Conservation (phyloP, 805 yeast species). For the Sungouiella thailandica region DNA sequence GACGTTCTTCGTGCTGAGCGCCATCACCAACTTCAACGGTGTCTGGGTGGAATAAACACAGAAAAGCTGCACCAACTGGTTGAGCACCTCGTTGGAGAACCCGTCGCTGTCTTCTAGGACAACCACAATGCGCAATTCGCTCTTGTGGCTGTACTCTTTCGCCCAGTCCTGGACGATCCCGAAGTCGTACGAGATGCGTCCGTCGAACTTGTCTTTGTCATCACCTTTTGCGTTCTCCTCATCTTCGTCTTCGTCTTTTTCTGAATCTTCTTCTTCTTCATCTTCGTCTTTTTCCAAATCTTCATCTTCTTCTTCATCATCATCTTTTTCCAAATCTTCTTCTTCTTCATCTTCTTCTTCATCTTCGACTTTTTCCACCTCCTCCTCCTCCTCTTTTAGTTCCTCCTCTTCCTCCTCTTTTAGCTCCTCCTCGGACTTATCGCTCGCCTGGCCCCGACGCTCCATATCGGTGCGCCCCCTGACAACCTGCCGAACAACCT, state of each 20-base stretch:
- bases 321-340: conserved; percentile 1
- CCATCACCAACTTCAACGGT: conserved; percentile 34
- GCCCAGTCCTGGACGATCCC: conserved; percentile 33
- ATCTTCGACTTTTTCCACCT: conserved; percentile 3
- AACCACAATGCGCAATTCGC: conserved; percentile 18
- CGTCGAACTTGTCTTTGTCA: too few species aligned
- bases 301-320: conserved; percentile 9
- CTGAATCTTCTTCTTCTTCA: conserved; percentile 5
- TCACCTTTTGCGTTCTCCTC: conserved; percentile 15
- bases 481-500: conserved; percentile 29
- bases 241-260: conserved; percentile 9
- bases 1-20: conserved; percentile 31
- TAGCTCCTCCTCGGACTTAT: background rate
- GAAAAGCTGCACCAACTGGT: conserved; percentile 30
- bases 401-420: conserved; percentile 1
- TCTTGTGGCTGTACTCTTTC: conserved; percentile 7
- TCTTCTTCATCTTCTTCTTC: conserved; percentile 1
- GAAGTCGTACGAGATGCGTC: conserved; percentile 31
- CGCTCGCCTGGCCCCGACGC: background rate
- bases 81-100: conserved; percentile 28
- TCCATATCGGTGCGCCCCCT: conserved; percentile 3
- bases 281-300: conserved; percentile 4
- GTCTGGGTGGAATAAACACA: conserved; percentile 20
- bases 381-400: conserved; percentile 8
- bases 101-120: conserved; percentile 37